phyloP scores from a whole-genome alignment of 306 rosid genomes.

The Corylus avellana region DNA sequence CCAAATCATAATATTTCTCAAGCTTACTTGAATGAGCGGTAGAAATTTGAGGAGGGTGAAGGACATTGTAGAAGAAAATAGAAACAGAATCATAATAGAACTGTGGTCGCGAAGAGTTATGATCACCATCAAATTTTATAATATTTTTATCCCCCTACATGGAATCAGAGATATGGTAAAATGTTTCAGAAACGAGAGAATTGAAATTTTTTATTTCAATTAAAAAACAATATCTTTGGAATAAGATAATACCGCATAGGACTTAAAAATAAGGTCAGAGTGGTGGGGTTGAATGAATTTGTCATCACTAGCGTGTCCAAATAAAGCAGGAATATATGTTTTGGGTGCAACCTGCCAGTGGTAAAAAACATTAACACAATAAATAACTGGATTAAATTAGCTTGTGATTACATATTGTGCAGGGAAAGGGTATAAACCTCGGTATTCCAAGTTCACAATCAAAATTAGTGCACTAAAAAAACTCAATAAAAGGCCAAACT shows the following conservation, averaged over 20 bases:
- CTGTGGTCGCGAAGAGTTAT: slow-evolving; percentile 96
- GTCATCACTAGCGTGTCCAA: slow-evolving; percentile 90
- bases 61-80: slow-evolving; percentile 86
- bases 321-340: slow-evolving; percentile 85
- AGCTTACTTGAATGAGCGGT: slow-evolving; percentile 54
- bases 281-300: slow-evolving; percentile 81
- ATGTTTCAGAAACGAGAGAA: slow-evolving; percentile 12
- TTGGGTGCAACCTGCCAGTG: slow-evolving; percentile 71
- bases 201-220: neutral
- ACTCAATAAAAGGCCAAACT: neutral
- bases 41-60: slow-evolving; percentile 72
- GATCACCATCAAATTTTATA: slow-evolving; percentile 88
- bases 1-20: slow-evolving; percentile 73
- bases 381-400: slow-evolving; percentile 22
- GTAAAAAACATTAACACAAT: slow-evolving; percentile 28
- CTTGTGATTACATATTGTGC: neutral
- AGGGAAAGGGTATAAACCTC: neutral
- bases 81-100: slow-evolving; percentile 83
- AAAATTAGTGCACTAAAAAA: neutral
- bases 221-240: slow-evolving; percentile 13
- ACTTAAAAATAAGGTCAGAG: slow-evolving; percentile 66
- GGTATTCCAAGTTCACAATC: neutral
- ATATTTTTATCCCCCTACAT: slow-evolving; percentile 85
- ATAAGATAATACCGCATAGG: slow-evolving; percentile 60
- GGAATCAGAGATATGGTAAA: slow-evolving; percentile 31